These are phyloP conservation scores for Stagonosporopsis rhizophila DNA, from an alignment of 2,329 filamentous ascomycete genomes.

Conservation along the genomic window DNA sequence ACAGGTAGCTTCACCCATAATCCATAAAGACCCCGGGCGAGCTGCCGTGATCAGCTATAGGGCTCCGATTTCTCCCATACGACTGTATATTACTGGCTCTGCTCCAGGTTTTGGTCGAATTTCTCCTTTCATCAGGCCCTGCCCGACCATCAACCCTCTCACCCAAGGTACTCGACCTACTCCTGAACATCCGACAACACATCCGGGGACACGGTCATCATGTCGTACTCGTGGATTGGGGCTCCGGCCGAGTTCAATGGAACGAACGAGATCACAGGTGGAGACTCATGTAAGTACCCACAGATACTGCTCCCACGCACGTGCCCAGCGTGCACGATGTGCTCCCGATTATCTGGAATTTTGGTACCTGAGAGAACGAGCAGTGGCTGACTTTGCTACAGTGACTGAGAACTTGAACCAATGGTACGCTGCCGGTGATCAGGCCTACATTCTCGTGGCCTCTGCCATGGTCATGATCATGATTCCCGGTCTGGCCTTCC, in stretches of 20 bases:
- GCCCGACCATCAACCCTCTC: constrained; percentile 20
- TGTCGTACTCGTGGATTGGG: constrained; percentile 59
- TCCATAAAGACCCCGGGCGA: constrained; percentile 44
- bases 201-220: constrained; percentile 36
- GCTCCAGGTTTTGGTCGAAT: constrained; percentile 28
- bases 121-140: constrained; percentile 20
- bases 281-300: constrained; percentile 74
- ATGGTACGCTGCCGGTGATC: constrained; percentile 91
- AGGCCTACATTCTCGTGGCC: constrained; percentile 89
- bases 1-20: constrained; percentile 37
- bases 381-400: constrained; percentile 49
- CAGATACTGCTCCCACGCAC: constrained; percentile 24
- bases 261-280: constrained; percentile 69
- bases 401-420: constrained; percentile 89
- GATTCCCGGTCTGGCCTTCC: constrained; percentile 94
- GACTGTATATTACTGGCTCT: constrained; percentile 40
- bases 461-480: constrained; percentile 95
- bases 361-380: background rate
- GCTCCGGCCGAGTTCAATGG: constrained; percentile 57
- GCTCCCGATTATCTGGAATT: constrained; percentile 1
- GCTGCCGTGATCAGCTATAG: constrained; percentile 40
- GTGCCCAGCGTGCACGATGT: constrained; percentile 24
- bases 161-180: constrained; percentile 16
- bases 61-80: constrained; percentile 42
- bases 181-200: constrained; percentile 14